Evolutionary conservation across 306 rosid species (phyloP).

Genomic region (Abrus pulchellus): DNA sequence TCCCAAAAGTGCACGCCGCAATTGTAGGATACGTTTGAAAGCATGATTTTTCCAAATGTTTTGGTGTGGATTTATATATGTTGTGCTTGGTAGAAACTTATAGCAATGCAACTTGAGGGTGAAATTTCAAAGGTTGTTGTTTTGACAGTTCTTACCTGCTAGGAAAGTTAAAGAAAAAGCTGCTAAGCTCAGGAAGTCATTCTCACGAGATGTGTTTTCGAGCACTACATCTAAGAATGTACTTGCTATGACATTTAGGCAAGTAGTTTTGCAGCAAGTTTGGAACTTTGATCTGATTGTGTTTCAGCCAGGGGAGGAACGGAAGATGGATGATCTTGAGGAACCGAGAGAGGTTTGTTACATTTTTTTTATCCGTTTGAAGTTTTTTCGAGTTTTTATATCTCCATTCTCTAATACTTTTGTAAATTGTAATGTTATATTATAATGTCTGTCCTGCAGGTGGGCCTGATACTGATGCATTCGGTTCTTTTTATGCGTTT

Average conservation of each 20-base stretch:
- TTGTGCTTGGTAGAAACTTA: slow-evolving; percentile 24
- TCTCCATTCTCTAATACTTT: slow-evolving; percentile 42
- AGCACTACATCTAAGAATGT: slow-evolving; percentile 66
- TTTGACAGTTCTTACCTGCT: slow-evolving; percentile 84
- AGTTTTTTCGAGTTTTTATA: slow-evolving; percentile 17
- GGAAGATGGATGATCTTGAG: slow-evolving; percentile 87
- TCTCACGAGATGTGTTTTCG: slow-evolving; percentile 64
- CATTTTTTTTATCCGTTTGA: slow-evolving; percentile 36
- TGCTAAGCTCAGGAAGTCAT: slow-evolving; percentile 68
- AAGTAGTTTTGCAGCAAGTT: slow-evolving; percentile 82
- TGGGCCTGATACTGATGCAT: slow-evolving; percentile 87
- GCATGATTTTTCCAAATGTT: neutral
- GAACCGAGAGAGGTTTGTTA: slow-evolving; percentile 81
- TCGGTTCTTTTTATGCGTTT: slow-evolving; percentile 93
- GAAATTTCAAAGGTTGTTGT: slow-evolving; percentile 44
- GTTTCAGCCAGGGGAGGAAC: slow-evolving; percentile 79
- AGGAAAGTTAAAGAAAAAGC: slow-evolving; percentile 83
- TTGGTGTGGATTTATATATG: slow-evolving; percentile 36
- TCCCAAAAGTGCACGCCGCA: neutral
- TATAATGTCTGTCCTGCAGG: slow-evolving; percentile 86
- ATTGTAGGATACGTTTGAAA: slow-evolving; percentile 22
- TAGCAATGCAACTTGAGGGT: slow-evolving; percentile 20
- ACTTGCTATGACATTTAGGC: slow-evolving; percentile 93
- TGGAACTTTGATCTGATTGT: slow-evolving; percentile 78
- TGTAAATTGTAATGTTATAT: slow-evolving; percentile 67